Evolutionary conservation across 257 asterid species (phyloP).

Genomic region (Voacanga thouarsii): DNA sequence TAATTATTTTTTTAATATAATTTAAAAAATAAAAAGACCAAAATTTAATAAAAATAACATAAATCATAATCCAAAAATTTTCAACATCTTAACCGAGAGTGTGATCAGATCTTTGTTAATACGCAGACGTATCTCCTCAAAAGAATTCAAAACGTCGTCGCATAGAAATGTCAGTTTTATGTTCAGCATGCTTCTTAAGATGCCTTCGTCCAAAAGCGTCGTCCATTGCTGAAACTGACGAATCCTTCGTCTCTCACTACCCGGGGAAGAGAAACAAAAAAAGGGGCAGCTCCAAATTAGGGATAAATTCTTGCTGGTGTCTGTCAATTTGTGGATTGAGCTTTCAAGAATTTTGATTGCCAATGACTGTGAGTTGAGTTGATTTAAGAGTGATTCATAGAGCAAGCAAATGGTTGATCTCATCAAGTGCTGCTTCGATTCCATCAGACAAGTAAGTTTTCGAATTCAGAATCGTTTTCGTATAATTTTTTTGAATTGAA

Average conservation of each 20-base stretch:
- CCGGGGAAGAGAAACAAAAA: not conserved
- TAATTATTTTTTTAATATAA: no score
- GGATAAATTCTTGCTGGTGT: not conserved
- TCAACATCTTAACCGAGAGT: no score
- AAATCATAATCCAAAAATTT: no score
- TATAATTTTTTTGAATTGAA: not conserved
- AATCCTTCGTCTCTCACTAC: not conserved
- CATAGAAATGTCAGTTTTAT: no score
- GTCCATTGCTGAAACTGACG: no score
- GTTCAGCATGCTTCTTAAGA: no score
- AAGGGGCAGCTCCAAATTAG: not conserved
- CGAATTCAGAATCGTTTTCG: not conserved
- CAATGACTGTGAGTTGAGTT: not conserved
- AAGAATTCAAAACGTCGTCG: no score
- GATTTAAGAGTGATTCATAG: not conserved
- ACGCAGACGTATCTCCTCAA: no score
- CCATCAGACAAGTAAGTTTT: slow-evolving; percentile 72
- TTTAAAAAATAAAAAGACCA: no score
- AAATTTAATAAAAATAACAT: no score
- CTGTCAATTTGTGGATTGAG: not conserved
- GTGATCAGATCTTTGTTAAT: no score
- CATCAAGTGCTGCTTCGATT: slow-evolving; percentile 80
- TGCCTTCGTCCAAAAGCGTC: no score
- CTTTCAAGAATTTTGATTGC: not conserved
- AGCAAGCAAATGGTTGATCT: slow-evolving; percentile 54